Evolutionary conservation across 108 stramenopile species (phyloP), one percentile per base, ranked within the genome.

Genomic region (Cyclotella choctawhatcheeana): DNA sequence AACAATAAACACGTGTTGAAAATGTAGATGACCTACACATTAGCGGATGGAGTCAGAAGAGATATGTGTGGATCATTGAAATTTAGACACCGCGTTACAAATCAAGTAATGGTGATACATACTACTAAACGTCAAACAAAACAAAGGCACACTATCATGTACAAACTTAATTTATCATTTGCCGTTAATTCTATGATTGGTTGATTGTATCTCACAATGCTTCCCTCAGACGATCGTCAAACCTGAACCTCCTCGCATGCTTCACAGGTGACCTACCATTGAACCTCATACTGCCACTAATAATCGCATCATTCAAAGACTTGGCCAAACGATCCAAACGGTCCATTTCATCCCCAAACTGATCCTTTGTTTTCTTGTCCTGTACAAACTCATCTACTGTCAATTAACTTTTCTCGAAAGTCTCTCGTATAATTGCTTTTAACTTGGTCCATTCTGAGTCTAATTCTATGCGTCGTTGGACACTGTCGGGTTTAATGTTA

Each of bases 261-360:
- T 22, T 18, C 20, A 52, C 51, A 22, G 51, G 51, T 3, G 51
- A 52, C 22, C 51, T 18, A 22, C 51, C 51, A 52, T 52, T 52
- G 24, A 52, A 52, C 24, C 51, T 52, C 51, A 52, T 22, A 52
- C 21, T 22, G 24, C 24, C 51, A 22, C 51, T 52, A 22, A 52
- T 52, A 24, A 52, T 52, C 22, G 51, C 51, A 52, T 52, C 22
- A 22, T 52, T 52, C 10, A 18, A 52, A 22, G 18, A 22, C 51
- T 22, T 52, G 21, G 51, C 51, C 51, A 52, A 24, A 10, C 24
- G 10, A 22, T 52, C 51, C 22, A 52, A 24, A 18, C 21, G 21
- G 10, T 52, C 22, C 2, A 52, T 52, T 22, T 18, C 4, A 18
- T 52, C 51, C 22, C 51, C 51, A 22, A 52, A 52, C 24, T 18